phyloP scores from a whole-genome alignment of 2,329 filamentous ascomycete species.

The Cordyceps cateniannulata region DNA sequence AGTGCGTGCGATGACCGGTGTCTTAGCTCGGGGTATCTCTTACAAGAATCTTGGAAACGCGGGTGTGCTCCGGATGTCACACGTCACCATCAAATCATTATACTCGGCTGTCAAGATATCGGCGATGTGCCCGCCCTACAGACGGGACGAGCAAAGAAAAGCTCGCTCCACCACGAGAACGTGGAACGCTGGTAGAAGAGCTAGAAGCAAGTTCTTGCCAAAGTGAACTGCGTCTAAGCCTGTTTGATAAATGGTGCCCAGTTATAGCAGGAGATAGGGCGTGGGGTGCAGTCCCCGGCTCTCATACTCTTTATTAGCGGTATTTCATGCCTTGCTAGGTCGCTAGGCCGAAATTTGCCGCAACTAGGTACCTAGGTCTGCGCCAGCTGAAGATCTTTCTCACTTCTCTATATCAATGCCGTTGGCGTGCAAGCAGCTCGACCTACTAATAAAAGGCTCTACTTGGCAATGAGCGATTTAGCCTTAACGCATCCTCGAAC shows the following conservation, averaged over 20 bases:
- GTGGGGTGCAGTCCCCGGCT: background rate
- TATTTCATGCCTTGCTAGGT: background rate
- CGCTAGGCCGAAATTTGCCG: background rate
- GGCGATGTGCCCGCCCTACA: background rate
- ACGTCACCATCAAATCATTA: background rate
- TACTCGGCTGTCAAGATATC: background rate
- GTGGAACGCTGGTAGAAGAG: conserved; percentile 4
- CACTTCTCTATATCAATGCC: background rate
- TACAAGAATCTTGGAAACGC: background rate
- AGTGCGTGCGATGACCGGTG: background rate
- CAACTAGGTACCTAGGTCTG: background rate
- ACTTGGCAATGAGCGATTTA: no score
- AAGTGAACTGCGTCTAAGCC: background rate
- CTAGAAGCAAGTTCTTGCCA: conserved; percentile 6
- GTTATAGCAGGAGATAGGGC: background rate
- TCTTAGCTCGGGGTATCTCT: background rate
- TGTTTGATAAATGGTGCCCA: conserved; percentile 2
- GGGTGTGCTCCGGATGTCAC: background rate
- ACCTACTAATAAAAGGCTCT: no score
- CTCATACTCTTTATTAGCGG: background rate
- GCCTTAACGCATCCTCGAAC: background rate
- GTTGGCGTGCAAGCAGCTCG: background rate
- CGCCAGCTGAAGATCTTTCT: background rate
- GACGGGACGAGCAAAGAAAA: background rate
- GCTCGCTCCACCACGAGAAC: background rate